Conservation (phyloP, 2,329 filamentous ascomycete genomes). For the Talaromyces islandicus region DNA sequence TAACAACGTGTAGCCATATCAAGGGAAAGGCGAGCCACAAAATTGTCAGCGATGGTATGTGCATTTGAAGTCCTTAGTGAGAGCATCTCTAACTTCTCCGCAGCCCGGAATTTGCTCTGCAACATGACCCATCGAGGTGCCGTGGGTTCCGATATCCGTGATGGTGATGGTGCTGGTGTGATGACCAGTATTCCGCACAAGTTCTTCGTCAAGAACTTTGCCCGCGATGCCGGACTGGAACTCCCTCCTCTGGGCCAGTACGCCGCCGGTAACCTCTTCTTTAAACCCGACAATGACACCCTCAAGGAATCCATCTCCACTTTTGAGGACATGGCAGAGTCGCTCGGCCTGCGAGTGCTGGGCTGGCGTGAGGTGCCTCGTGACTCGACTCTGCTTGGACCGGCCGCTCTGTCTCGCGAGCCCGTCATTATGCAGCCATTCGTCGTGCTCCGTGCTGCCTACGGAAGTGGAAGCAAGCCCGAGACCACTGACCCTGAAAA, state of each 20-base stretch:
- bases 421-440: constrained; percentile 94
- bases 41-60: constrained; percentile 93
- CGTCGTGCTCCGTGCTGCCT: constrained; percentile 78
- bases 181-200: constrained; percentile 99
- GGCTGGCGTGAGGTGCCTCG: constrained; percentile 95
- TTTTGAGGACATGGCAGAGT: constrained; percentile 90
- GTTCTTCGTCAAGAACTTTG: constrained; percentile 98
- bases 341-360: constrained; percentile 79
- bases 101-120: constrained; percentile 88
- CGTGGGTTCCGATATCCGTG: constrained; percentile 93
- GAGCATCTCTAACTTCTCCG: neutral
- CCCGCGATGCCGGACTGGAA: constrained; percentile 79
- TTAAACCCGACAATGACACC: constrained; percentile 90
- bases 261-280: constrained; percentile 95
- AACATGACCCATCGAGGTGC: constrained; percentile 99
- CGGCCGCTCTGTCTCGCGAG: constrained; percentile 87
- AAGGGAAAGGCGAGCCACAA: constrained; percentile 97
- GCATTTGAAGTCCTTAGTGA: neutral
- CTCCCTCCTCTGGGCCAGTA: constrained; percentile 88
- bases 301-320: constrained; percentile 84
- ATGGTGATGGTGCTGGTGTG: constrained; percentile 96
- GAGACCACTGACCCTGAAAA: constrained; percentile 69
- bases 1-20: constrained; percentile 64
- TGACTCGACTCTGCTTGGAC: constrained; percentile 87
- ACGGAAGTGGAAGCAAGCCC: constrained; percentile 74